Evolutionary conservation across 202 grass and related monocot species (phyloP).

Genomic region (Eragrostis tef): DNA sequence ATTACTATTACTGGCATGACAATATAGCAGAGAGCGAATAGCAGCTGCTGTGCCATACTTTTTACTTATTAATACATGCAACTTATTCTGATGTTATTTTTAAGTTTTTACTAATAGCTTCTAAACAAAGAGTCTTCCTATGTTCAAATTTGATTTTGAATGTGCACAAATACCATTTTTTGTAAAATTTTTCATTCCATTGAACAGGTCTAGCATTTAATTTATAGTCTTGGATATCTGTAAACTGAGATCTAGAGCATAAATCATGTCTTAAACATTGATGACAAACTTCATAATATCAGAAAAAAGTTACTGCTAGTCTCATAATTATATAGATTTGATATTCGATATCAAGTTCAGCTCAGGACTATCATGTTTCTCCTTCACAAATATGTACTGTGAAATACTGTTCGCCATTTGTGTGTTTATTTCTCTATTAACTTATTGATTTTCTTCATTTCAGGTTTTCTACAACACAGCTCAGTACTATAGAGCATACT

Average conservation of each 20-base stretch:
- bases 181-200: not conserved
- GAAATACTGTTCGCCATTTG: constrained; percentile 8
- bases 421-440: constrained; percentile 16
- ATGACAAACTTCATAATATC: not conserved
- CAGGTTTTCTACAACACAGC: constrained; percentile 87
- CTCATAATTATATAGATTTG: not conserved
- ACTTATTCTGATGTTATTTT: not conserved
- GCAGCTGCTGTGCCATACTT: not conserved
- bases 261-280: not conserved
- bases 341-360: not conserved
- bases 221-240: not conserved
- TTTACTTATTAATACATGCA: constrained; percentile 1
- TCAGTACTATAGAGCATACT: constrained; percentile 79
- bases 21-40: not conserved
- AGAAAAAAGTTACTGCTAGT: not conserved
- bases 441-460: constrained; percentile 32
- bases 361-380: constrained; percentile 34
- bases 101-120: not conserved
- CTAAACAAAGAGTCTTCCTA: not conserved
- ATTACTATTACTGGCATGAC: not conserved
- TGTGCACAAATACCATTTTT: not conserved
- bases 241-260: not conserved
- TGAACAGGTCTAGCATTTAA: not conserved
- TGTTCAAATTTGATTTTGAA: constrained; percentile 5
- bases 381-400: constrained; percentile 19